Base-by-base conservation (phyloP, 176 grass and related monocot genomes). In the Themeda triandra region DNA sequence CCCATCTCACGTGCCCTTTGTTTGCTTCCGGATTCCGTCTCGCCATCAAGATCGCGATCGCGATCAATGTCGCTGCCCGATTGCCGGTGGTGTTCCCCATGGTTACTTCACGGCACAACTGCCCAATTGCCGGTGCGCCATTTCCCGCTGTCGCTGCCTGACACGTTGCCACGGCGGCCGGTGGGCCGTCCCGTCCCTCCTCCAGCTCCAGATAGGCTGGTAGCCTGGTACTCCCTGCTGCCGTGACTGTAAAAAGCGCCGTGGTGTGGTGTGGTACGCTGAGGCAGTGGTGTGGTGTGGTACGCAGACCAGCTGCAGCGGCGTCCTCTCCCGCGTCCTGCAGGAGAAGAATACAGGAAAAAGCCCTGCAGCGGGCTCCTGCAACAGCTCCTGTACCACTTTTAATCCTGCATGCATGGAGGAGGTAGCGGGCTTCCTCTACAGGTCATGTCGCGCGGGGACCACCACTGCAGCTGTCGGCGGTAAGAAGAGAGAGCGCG, bases 1-100 rank as follows among this genome's bases (percentile, higher is more conserved):
- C 41, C 58, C 63, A 6, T 25, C 63, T 69, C 80, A 82, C 86
- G 85, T 87, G 63, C 11, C 19, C 40, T 23, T n/a, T 66, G 71
- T n/a, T 39, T 28, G 41, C 5, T 51, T 36, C 41, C 45, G 71
- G 70, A 73, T 29, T 29, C 40, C 23, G 42, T 46, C 49, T 21
- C 49, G 46, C 49, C 49, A 53, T 35, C 33, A 35, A 35, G 33
- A 35, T 51, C 49, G 49, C 49, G 4, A 53, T 54, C 51, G 21
- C 53, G 19, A 54, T 54, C 51, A 54, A 56, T 56, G 21, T 56
- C 53, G 21, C 21, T n/a, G 23, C 8, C 54, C 54, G 17, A 13
- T 54, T 54, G 51, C 23, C 58, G n/a, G 58, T 28, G 13, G n/a
- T 10, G 58, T 28, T 28, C 59, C 59, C 10, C 2, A 42, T 71